Evolutionary conservation across 768 basidiomycete species (phyloP).

Genomic region (Pulveroboletus sp.): DNA sequence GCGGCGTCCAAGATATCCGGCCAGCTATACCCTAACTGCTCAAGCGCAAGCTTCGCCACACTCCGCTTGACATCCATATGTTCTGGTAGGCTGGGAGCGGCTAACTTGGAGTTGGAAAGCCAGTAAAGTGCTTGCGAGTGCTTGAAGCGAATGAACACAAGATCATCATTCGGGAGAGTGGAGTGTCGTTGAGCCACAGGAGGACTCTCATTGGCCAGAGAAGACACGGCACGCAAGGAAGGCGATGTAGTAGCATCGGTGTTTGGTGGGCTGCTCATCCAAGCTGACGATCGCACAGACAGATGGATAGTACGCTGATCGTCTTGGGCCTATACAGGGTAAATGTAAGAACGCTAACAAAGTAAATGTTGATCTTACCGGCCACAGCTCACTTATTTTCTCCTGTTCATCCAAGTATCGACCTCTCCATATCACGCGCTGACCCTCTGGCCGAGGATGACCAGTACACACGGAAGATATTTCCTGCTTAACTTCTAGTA

Average conservation of each 20-base stretch:
- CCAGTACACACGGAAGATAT: slow-evolving; percentile 60
- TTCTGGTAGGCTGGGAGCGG: slow-evolving; percentile 7
- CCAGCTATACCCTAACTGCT: slow-evolving; percentile 38
- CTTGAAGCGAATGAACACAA: slow-evolving; percentile 21
- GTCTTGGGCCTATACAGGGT: slow-evolving; percentile 40
- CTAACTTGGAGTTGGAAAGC: slow-evolving; percentile 21
- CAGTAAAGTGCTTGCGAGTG: slow-evolving; percentile 24
- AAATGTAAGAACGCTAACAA: slow-evolving; percentile 4
- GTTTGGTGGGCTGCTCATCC: slow-evolving; percentile 53
- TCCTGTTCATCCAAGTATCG: slow-evolving; percentile 62
- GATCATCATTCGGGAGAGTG: background rate
- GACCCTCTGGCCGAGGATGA: slow-evolving; percentile 62
- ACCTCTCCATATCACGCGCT: slow-evolving; percentile 73
- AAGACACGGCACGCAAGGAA: background rate
- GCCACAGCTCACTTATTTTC: slow-evolving; percentile 64
- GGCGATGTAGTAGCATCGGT: slow-evolving; percentile 12
- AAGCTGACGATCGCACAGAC: slow-evolving; percentile 76
- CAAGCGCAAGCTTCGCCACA: slow-evolving; percentile 26
- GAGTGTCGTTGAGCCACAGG: slow-evolving; percentile 1
- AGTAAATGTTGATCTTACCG: slow-evolving; percentile 37
- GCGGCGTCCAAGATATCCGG: slow-evolving; percentile 39
- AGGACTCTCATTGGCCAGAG: background rate
- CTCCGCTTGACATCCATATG: slow-evolving; percentile 14
- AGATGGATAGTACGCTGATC: slow-evolving; percentile 66
- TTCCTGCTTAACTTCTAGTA: slow-evolving; percentile 63